A percentile compares a stretch with the other conserved stretches of the same genome.
phyloP scores from a whole-genome alignment of 176 grass and related monocot genomes.

The Zizania latifolia region DNA sequence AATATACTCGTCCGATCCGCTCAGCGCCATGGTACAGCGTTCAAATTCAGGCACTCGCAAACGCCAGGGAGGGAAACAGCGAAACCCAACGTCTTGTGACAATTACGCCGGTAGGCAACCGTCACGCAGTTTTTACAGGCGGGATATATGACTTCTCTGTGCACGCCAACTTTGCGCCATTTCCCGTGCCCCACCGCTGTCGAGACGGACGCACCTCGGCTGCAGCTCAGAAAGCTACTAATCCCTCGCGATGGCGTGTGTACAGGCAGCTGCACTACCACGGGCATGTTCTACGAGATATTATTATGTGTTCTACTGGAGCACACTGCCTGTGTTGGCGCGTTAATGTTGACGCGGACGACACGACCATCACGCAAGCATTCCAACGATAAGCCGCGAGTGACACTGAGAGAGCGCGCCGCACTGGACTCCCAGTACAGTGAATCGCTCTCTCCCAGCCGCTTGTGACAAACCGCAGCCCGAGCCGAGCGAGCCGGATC shows the following conservation, averaged over 20 bases:
- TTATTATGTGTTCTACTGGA: not conserved
- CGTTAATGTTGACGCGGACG: not conserved
- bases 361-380: not conserved
- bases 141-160: not conserved
- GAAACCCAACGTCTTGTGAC: no score
- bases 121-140: not conserved
- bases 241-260: no score
- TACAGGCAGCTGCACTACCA: no score
- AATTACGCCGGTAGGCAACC: not conserved
- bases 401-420: not conserved
- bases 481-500: not conserved
- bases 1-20: not conserved
- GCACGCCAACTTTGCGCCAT: not conserved
- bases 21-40: no score
- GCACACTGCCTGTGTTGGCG: not conserved
- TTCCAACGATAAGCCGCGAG: not conserved
- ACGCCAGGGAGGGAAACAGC: not conserved
- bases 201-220: not conserved
- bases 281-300: no score
- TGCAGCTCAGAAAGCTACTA: not conserved
- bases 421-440: no score
- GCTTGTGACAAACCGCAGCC: not conserved
- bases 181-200: not conserved
- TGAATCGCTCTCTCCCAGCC: not conserved
- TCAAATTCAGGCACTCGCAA: no score